phyloP scores from a whole-genome alignment of 73 alveolate species.

The Diophrys sp. region DNA sequence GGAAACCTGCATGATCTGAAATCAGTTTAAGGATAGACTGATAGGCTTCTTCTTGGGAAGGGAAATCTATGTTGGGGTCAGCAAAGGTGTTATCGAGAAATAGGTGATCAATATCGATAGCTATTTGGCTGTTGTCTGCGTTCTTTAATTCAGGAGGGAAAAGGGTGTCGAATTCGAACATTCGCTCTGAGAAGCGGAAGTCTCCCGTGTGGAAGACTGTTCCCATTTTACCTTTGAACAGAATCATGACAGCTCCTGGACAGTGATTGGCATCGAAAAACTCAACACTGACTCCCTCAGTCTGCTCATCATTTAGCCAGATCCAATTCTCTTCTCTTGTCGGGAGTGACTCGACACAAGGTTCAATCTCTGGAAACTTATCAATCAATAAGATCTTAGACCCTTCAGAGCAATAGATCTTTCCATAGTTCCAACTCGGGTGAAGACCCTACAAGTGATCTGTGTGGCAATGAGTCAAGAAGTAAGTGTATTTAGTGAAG shows the following conservation, averaged over 20 bases:
- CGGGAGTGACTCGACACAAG: slow-evolving; percentile 1
- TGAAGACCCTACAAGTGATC: slow-evolving; percentile 65
- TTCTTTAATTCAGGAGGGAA: slow-evolving; percentile 45
- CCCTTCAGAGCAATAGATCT: slow-evolving; percentile 54
- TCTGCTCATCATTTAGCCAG: slow-evolving; percentile 45
- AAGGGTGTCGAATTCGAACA: slow-evolving; percentile 39
- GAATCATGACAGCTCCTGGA: slow-evolving; percentile 80
- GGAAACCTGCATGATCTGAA: slow-evolving; percentile 34
- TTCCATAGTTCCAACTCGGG: slow-evolving; percentile 68
- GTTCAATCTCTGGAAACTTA: slow-evolving; percentile 64
- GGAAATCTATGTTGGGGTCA: slow-evolving; percentile 65
- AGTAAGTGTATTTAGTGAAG: neutral
- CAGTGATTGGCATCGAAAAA: slow-evolving; percentile 72
- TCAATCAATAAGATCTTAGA: slow-evolving; percentile 59
- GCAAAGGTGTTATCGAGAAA: slow-evolving; percentile 71
- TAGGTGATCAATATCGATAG: slow-evolving; percentile 59
- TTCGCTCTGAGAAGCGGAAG: slow-evolving; percentile 51
- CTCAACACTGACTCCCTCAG: slow-evolving; percentile 45
- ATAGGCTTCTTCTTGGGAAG: slow-evolving; percentile 61
- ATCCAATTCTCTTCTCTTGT: neutral
- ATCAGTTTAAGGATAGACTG: slow-evolving; percentile 28
- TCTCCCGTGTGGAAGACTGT: slow-evolving; percentile 81
- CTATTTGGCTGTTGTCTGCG: slow-evolving; percentile 3
- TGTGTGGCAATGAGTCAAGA: slow-evolving; percentile 12
- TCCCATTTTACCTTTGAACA: slow-evolving; percentile 71